Evolutionary conservation across 1,284 basidiomycete genomes (phyloP).

Genomic region (Boletus sp.): DNA sequence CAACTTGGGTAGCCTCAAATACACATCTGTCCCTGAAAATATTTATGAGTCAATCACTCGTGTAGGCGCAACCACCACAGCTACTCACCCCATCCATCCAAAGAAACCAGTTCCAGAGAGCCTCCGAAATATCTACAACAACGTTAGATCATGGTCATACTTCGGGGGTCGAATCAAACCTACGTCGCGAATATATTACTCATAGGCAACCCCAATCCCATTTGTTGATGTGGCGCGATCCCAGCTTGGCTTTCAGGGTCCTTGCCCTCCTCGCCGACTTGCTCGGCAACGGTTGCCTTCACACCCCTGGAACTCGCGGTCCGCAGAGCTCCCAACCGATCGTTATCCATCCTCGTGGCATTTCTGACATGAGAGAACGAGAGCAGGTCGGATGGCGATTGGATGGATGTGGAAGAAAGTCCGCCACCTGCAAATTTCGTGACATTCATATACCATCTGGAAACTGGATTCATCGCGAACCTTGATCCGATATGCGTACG

Average conservation of each 20-base stretch:
- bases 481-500: slow-evolving; percentile 86
- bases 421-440: slow-evolving; percentile 62
- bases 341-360: slow-evolving; percentile 64
- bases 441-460: neutral
- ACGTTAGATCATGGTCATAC: slow-evolving; percentile 6
- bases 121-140: slow-evolving; percentile 77
- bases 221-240: slow-evolving; percentile 59
- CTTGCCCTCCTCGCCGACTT: slow-evolving; percentile 48
- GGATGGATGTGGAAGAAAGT: slow-evolving; percentile 54
- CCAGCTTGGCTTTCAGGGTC: slow-evolving; percentile 51
- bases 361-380: slow-evolving; percentile 84
- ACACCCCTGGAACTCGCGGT: slow-evolving; percentile 69
- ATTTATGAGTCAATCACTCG: neutral
- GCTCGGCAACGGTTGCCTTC: slow-evolving; percentile 76
- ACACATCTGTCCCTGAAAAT: slow-evolving; percentile 75
- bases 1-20: slow-evolving; percentile 78
- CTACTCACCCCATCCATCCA: slow-evolving; percentile 79
- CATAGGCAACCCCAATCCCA: slow-evolving; percentile 84
- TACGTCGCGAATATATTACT: slow-evolving; percentile 84
- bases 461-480: slow-evolving; percentile 39
- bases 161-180: slow-evolving; percentile 28
- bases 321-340: slow-evolving; percentile 73
- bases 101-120: slow-evolving; percentile 76
- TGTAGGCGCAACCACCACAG: neutral
- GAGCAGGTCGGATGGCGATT: slow-evolving; percentile 71